Conservation (phyloP, 169 alveolate species). For the Cryptosporidium xiaoi region DNA sequence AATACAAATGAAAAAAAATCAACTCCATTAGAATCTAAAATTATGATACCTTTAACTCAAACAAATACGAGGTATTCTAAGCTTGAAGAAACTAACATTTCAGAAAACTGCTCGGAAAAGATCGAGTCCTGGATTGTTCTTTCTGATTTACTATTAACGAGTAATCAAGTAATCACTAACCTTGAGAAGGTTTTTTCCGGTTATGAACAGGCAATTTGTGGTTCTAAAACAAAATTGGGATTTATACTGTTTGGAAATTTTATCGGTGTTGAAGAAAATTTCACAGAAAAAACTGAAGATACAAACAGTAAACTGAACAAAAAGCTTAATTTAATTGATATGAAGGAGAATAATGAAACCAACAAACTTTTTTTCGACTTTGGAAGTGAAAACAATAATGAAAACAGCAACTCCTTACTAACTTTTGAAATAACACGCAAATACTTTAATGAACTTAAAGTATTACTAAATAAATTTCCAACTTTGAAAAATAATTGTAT, state of each 20-base stretch:
- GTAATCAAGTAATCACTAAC: background rate
- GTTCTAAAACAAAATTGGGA: conserved; percentile 4
- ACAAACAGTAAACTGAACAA: background rate
- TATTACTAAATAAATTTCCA: conserved; percentile 20
- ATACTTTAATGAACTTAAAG: conserved; percentile 3
- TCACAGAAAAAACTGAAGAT: background rate
- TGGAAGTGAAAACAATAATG: background rate
- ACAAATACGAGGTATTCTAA: background rate
- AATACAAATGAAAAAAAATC: background rate
- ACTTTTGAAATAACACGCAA: conserved; percentile 24
- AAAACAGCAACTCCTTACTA: background rate
- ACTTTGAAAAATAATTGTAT: background rate
- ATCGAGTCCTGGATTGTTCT: conserved; percentile 45
- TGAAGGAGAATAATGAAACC: background rate
- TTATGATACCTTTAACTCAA: background rate
- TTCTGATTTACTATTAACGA: conserved; percentile 45
- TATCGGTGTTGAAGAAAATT: background rate
- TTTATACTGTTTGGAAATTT: conserved; percentile 55
- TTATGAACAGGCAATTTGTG: conserved; percentile 16
- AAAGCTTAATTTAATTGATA: background rate
- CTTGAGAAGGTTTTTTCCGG: conserved; percentile 55
- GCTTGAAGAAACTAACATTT: background rate
- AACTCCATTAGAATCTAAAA: background rate
- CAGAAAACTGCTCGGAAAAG: background rate
- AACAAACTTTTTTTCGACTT: background rate